A percentile compares a stretch with the other conserved stretches of the same genome.
phyloP scores from a whole-genome alignment of 345 rosid genomes.

The Conringia planisiliqua region DNA sequence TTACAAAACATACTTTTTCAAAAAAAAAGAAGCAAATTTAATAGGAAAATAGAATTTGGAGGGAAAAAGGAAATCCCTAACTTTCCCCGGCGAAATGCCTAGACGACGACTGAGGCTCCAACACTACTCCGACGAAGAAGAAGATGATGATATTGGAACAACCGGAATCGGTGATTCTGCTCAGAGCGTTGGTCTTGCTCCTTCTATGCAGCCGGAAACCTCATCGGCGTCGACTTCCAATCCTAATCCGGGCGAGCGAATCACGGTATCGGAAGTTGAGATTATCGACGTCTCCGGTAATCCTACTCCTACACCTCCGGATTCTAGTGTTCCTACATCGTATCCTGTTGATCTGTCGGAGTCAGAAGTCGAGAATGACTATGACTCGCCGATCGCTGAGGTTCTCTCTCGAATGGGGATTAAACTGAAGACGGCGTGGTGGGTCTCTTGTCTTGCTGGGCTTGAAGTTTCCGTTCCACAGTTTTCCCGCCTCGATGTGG shows the following conservation, averaged over 20 bases:
- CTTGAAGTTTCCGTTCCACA: constrained; percentile 46
- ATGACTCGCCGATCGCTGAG: constrained; percentile 46
- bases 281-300: constrained; percentile 50
- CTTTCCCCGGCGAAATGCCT: constrained; percentile 41
- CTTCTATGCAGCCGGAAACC: constrained; percentile 19
- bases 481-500: constrained; percentile 41
- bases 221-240: constrained; percentile 16
- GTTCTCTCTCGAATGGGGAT: constrained; percentile 55
- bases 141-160: constrained; percentile 25
- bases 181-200: constrained; percentile 3
- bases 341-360: constrained; percentile 7
- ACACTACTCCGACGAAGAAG: constrained; percentile 54
- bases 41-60: constrained; percentile 23
- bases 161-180: not conserved
- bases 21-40: not conserved
- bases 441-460: constrained; percentile 49
- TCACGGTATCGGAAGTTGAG: constrained; percentile 53
- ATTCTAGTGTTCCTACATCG: constrained; percentile 22
- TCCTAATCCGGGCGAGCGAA: constrained; percentile 26
- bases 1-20: not conserved
- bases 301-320: constrained; percentile 36
- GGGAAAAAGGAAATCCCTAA: constrained; percentile 18
- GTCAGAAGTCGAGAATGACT: not conserved
- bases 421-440: constrained; percentile 64
- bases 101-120: constrained; percentile 55